Evolutionary conservation across 1,139 yeast genomes (phyloP).

Genomic region (Scheffersomyces titani): DNA sequence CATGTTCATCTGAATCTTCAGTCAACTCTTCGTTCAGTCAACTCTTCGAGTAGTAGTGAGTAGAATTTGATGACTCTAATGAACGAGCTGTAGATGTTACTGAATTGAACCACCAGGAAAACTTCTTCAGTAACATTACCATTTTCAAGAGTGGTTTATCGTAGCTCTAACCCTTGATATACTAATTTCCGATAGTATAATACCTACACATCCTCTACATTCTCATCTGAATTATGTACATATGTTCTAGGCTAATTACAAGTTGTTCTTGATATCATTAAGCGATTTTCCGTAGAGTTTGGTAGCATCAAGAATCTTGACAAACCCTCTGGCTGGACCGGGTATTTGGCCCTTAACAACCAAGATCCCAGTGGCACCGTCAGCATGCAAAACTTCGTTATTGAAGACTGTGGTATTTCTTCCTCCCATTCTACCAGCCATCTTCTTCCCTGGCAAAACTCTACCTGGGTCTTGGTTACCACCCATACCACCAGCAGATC

Average conservation of each 20-base stretch:
- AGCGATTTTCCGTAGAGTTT: conserved; percentile 41
- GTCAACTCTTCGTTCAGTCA: background rate
- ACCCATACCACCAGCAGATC: conserved; percentile 98
- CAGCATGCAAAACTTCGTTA: conserved; percentile 73
- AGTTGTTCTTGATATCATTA: conserved; percentile 9
- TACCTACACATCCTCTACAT: background rate
- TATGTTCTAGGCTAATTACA: conserved; percentile 5
- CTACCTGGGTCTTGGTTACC: conserved; percentile 95
- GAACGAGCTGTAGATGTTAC: background rate
- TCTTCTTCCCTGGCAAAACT: conserved; percentile 93
- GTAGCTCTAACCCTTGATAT: background rate
- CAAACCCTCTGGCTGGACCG: conserved; percentile 79
- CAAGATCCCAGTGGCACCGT: conserved; percentile 77
- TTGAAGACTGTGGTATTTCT: conserved; percentile 74
- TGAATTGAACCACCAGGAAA: background rate
- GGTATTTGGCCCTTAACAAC: conserved; percentile 89
- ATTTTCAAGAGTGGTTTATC: too few species aligned
- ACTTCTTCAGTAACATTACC: background rate
- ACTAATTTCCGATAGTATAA: background rate
- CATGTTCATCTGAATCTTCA: too few species aligned
- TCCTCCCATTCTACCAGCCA: conserved; percentile 98
- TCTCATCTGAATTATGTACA: conserved; percentile 6
- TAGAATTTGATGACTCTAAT: background rate
- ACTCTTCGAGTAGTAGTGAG: too few species aligned
- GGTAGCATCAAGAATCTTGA: conserved; percentile 77